phyloP scores from a whole-genome alignment of 2,329 filamentous ascomycete genomes.

The Stagonosporopsis cucurbitacearum region DNA sequence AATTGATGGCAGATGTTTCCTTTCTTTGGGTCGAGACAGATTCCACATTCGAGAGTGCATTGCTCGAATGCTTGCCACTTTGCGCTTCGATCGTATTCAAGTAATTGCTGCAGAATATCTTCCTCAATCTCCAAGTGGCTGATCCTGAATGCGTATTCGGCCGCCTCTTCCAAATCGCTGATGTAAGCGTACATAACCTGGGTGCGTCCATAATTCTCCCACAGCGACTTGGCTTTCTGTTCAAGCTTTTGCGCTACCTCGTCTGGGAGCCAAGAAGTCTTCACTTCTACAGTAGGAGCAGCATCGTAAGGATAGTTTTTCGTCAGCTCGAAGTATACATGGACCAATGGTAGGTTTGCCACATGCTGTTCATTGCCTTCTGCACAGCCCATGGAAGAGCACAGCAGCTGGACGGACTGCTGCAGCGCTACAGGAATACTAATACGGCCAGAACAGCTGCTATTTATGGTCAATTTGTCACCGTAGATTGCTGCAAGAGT shows the following conservation, averaged over 20 bases:
- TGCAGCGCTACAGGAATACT: neutral
- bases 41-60: neutral
- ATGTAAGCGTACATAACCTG: slow-evolving; percentile 1
- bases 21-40: neutral
- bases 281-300: neutral
- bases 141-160: neutral
- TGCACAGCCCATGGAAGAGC: neutral
- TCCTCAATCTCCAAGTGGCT: neutral
- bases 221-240: neutral
- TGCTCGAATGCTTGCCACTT: neutral
- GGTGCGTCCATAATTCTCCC: neutral
- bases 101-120: neutral
- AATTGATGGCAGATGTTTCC: neutral
- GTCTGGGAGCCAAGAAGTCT: neutral
- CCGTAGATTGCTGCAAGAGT: slow-evolving; percentile 3
- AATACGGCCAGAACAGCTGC: neutral
- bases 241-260: neutral
- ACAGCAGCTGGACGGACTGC: neutral
- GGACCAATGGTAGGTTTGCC: neutral
- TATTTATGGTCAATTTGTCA: neutral
- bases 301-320: neutral
- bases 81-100: neutral
- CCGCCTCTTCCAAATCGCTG: neutral
- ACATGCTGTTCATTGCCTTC: neutral
- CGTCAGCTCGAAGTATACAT: neutral